Conservation (phyloP, 306 rosid genomes). For the Cucurbita argyrosperma region DNA sequence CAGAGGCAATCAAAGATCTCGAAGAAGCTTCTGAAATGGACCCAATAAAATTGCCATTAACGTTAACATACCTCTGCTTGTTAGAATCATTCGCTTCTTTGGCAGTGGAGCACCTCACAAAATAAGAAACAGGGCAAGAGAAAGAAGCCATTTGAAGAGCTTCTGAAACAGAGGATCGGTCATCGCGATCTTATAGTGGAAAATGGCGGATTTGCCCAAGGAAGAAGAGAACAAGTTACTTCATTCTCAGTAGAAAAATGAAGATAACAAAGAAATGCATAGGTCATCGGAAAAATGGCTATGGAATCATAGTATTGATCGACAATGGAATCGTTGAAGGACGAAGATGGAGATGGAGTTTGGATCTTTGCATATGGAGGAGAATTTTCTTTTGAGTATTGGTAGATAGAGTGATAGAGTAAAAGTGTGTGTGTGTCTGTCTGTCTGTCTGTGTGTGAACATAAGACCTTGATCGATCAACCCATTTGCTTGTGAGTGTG, state of each 20-base stretch:
- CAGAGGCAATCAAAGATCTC: constrained; percentile 16
- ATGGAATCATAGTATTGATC: constrained; percentile 20
- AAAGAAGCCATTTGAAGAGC: constrained; percentile 16
- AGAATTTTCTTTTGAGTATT: not conserved
- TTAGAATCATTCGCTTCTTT: constrained; percentile 27
- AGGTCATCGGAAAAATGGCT: not conserved
- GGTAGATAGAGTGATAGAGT: too few relatives aligned
- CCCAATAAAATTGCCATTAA: constrained; percentile 26
- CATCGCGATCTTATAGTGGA: constrained; percentile 6
- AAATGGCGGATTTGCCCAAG: constrained; percentile 11
- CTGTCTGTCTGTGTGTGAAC: not conserved
- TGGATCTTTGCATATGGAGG: not conserved
- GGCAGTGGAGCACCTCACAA: constrained; percentile 30
- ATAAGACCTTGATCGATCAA: not conserved
- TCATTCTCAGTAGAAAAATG: not conserved
- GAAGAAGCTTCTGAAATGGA: constrained; percentile 15
- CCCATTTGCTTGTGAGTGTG: not conserved
- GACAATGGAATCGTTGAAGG: not conserved
- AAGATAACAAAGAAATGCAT: constrained; percentile 12
- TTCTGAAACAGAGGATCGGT: constrained; percentile 21
- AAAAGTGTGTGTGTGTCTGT: not conserved
- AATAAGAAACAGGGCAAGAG: constrained; percentile 20
- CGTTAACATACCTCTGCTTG: constrained; percentile 30
- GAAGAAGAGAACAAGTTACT: not conserved
- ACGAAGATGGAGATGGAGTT: not conserved